These are phyloP conservation scores for Naganishia albida DNA, from an alignment of 1,284 basidiomycete species.

Conservation along the genomic window DNA sequence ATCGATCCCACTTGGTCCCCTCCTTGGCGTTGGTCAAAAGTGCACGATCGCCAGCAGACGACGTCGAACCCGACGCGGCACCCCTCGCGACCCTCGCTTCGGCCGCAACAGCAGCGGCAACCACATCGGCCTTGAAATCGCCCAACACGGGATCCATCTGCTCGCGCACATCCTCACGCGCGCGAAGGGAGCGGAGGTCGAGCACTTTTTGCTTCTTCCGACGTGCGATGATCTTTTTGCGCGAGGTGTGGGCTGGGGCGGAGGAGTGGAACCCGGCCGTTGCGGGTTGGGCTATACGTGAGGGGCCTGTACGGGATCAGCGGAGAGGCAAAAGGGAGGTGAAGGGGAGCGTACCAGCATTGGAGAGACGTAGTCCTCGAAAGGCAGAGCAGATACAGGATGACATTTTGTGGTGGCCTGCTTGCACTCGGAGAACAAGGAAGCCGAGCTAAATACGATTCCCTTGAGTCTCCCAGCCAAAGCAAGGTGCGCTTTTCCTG, in stretches of 20 bases:
- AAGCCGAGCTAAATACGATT: constrained; percentile 14
- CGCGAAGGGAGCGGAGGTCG: constrained; percentile 33
- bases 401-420: constrained; percentile 4
- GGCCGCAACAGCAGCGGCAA: constrained; percentile 22
- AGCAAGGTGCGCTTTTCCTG: constrained; percentile 7
- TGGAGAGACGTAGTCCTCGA: constrained; percentile 7
- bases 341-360: constrained; percentile 15
- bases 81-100: neutral
- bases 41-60: constrained; percentile 5
- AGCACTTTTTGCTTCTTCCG: constrained; percentile 40
- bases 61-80: neutral
- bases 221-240: constrained; percentile 39
- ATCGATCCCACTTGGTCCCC: constrained; percentile 28
- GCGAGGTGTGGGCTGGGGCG: constrained; percentile 32
- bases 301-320: neutral
- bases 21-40: constrained; percentile 17
- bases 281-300: constrained; percentile 21
- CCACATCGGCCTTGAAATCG: constrained; percentile 15
- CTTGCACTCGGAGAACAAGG: neutral
- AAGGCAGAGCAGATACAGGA: constrained; percentile 16
- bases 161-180: constrained; percentile 31
- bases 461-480: constrained; percentile 11
- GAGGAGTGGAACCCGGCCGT: constrained; percentile 39
- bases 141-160: constrained; percentile 34
- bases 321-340: neutral